Conservation (phyloP, 108 stramenopile species). For the Nitzschia sp. region DNA sequence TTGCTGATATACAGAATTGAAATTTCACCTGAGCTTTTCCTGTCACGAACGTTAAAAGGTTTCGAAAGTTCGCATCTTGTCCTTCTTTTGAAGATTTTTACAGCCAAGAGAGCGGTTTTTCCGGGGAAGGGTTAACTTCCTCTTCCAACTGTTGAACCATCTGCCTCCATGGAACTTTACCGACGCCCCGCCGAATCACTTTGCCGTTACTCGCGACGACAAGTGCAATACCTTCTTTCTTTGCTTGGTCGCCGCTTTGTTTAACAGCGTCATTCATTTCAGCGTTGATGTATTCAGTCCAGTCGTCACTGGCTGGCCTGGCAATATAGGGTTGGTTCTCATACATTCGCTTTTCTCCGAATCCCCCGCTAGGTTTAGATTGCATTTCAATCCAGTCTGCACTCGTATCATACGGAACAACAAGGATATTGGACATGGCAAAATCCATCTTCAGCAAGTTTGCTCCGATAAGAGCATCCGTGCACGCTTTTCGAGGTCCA, state of each 20-base stretch:
- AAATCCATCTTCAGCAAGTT: slow-evolving; percentile 82
- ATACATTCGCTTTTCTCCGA: slow-evolving; percentile 68
- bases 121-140: slow-evolving; percentile 40
- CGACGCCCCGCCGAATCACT: slow-evolving; percentile 75
- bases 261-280: slow-evolving; percentile 73
- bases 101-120: slow-evolving; percentile 12
- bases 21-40: too few species aligned
- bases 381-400: slow-evolving; percentile 30
- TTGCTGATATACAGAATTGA: too few species aligned
- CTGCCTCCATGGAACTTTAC: slow-evolving; percentile 80
- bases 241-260: slow-evolving; percentile 65
- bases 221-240: slow-evolving; percentile 75
- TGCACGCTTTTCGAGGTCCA: slow-evolving; percentile 70
- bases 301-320: slow-evolving; percentile 60
- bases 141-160: slow-evolving; percentile 83
- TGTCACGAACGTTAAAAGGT: background rate
- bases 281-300: slow-evolving; percentile 65
- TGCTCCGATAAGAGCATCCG: slow-evolving; percentile 77
- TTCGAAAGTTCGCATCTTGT: background rate
- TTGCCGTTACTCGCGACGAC: slow-evolving; percentile 76
- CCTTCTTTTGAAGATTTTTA: too few species aligned
- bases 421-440: slow-evolving; percentile 75
- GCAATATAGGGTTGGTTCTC: slow-evolving; percentile 85
- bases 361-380: slow-evolving; percentile 58
- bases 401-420: slow-evolving; percentile 80